Conservation (phyloP, 2,329 filamentous ascomycete species). For the Akanthomyces dipterigenus region DNA sequence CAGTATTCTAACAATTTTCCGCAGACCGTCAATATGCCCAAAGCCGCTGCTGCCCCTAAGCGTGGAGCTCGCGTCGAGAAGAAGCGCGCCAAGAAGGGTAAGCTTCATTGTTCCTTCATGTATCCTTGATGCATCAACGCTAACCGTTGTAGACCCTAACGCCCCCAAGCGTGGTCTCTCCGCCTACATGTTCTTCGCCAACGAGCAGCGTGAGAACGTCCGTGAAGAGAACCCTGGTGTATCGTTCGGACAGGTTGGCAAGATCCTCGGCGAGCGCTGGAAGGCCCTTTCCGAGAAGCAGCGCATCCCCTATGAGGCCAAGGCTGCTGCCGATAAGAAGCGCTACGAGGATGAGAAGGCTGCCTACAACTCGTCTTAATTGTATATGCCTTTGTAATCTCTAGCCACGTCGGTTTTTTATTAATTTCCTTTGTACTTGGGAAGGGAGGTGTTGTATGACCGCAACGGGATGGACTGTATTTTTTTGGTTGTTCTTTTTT, state of each 20-base stretch:
- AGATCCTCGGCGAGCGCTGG: slow-evolving; percentile 97
- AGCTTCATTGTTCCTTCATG: slow-evolving; percentile 20
- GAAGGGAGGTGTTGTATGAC: slow-evolving; percentile 37
- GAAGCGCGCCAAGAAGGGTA: slow-evolving; percentile 55
- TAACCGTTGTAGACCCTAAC: slow-evolving; percentile 67
- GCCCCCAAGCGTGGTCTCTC: slow-evolving; percentile 98
- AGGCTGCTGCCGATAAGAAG: slow-evolving; percentile 97
- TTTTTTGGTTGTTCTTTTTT: slow-evolving; percentile 27
- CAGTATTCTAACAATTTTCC: background rate
- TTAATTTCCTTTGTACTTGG: slow-evolving; percentile 25
- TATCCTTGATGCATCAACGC: slow-evolving; percentile 10
- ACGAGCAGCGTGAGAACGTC: slow-evolving; percentile 97
- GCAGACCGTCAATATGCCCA: slow-evolving; percentile 46
- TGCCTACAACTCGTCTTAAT: slow-evolving; percentile 56
- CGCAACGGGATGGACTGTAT: slow-evolving; percentile 32
- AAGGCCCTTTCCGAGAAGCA: slow-evolving; percentile 94
- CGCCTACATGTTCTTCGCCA: slow-evolving; percentile 99
- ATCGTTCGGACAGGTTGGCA: slow-evolving; percentile 97
- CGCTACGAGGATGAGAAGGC: slow-evolving; percentile 98
- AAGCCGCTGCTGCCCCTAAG: slow-evolving; percentile 45
- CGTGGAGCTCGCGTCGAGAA: slow-evolving; percentile 49
- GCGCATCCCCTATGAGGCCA: slow-evolving; percentile 88
- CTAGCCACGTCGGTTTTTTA: slow-evolving; percentile 23
- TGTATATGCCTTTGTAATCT: slow-evolving; percentile 16
- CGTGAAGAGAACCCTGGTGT: slow-evolving; percentile 98